Evolutionary conservation across 345 rosid species (phyloP), one percentile per base, ranked within the genome.

Genomic region (Euphorbia pulcherrima): DNA sequence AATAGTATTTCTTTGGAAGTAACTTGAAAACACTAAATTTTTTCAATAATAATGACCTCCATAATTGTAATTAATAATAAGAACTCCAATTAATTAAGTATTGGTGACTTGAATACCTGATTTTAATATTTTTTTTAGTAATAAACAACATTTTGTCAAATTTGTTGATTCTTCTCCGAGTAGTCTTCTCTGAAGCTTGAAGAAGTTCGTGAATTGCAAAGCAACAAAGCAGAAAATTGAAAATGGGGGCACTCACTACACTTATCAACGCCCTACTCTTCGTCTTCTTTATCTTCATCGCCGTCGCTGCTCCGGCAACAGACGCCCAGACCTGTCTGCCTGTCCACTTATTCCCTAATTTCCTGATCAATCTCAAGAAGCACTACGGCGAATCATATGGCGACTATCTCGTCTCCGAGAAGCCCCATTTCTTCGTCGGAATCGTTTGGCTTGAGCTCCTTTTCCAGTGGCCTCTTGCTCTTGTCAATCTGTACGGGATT

Each of bases 361-460:
- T 72, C 50, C 83, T 93, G 62, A 58, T 78, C 56, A 74, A 83
- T 55, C 85, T 85, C 68, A 87, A 80, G 65, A 44, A 60, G 4
- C 37, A 71, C 63, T 88, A 90, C 75, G 52, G 60, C 41, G 47
- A 70, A 29, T 78, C 80, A 44, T 85, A 60, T 50, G 88, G 84
- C n/a, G 98, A 93, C 63, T 93, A 83, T 67, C 78, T 90, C 16
- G 4, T 84, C 35, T 48, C 48, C 55, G 98, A 90, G 77, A 87
- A 84, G 75, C 98, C 97, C 4, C 75, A 74, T 68, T 93, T 90
- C 83, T 80, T 90, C 71, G 87, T 87, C 5, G 96, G 88, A 2
- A 24, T 87, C 29, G 78, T 85, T 2, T 85, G 91, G 96, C 78
- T 84, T 8, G 92, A 90, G 77, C 84, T 93, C 39, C 9, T 89